Percentiles rank a stretch among this genome's conserved stretches.
Conservation (phyloP, 331 rosid genomes). For the Saraca asoca region DNA sequence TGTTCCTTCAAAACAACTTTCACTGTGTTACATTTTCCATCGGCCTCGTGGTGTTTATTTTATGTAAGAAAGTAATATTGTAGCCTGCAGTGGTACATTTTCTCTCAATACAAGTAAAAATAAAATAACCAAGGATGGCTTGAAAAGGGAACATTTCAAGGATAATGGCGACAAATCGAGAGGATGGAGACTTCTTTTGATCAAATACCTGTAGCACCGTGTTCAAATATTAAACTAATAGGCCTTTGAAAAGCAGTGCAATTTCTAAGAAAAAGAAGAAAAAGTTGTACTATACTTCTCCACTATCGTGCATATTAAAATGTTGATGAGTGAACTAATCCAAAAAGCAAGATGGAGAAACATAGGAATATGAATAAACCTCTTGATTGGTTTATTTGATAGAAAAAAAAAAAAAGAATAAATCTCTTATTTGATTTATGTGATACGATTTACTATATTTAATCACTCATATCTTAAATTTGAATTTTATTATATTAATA, state of each 20-base stretch:
- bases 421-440: no score
- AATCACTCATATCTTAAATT: no score
- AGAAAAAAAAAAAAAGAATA: no score
- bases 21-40: slow-evolving; percentile 16
- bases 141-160: slow-evolving; percentile 59
- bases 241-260: slow-evolving; percentile 38
- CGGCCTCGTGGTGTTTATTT: neutral
- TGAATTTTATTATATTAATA: no score
- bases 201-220: slow-evolving; percentile 35
- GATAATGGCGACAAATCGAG: slow-evolving; percentile 70
- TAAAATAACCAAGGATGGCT: slow-evolving; percentile 35
- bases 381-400: no score
- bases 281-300: slow-evolving; percentile 60
- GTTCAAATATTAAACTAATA: slow-evolving; percentile 54
- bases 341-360: slow-evolving; percentile 51
- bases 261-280: slow-evolving; percentile 35
- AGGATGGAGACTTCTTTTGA: slow-evolving; percentile 65
- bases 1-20: slow-evolving; percentile 10
- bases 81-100: slow-evolving; percentile 21
- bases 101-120: neutral
- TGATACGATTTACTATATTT: no score
- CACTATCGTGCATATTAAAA: slow-evolving; percentile 58
- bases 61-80: neutral
- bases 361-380: slow-evolving; percentile 34
- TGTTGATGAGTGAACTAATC: slow-evolving; percentile 60